Evolutionary conservation across 495 filamentous ascomycete species (phyloP).

Genomic region (Tetracladium marchalianum): DNA sequence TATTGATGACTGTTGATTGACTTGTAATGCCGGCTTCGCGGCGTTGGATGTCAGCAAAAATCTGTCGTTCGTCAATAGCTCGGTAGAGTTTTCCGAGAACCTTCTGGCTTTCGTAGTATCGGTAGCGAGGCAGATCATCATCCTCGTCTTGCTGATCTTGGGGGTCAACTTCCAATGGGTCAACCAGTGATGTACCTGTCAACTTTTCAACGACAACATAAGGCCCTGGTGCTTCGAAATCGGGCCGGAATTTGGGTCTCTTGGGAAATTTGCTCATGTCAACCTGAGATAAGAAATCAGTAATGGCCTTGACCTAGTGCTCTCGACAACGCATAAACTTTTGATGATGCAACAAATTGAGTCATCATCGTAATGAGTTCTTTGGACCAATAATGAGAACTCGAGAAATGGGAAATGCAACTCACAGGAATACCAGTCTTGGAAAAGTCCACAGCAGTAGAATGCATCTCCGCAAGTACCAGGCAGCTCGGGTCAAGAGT

Average conservation of each 20-base stretch:
- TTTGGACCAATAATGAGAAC: no score
- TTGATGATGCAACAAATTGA: no score
- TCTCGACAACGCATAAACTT: no score
- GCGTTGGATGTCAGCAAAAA: constrained; percentile 45
- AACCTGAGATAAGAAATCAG: constrained; percentile 18
- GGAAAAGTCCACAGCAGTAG: constrained; percentile 69
- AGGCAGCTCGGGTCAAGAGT: constrained; percentile 44
- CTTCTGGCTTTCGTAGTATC: constrained; percentile 57
- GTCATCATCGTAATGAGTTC: no score
- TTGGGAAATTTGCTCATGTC: constrained; percentile 29
- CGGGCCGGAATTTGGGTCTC: constrained; percentile 33
- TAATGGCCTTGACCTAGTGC: neutral
- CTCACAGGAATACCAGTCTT: constrained; percentile 62
- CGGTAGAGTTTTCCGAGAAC: constrained; percentile 62
- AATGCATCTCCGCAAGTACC: constrained; percentile 54
- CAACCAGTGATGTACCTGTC: constrained; percentile 11
- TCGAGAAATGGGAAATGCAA: neutral
- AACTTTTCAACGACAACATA: constrained; percentile 37
- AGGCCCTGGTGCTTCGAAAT: constrained; percentile 59
- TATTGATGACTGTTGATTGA: constrained; percentile 27
- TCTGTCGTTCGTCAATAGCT: constrained; percentile 57
- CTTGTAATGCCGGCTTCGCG: constrained; percentile 7
- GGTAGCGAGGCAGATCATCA: constrained; percentile 24
- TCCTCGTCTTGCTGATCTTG: constrained; percentile 28
- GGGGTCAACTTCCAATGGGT: constrained; percentile 29